Conservation (phyloP, 2,329 filamentous ascomycete species). For the Fusarium paranaense region DNA sequence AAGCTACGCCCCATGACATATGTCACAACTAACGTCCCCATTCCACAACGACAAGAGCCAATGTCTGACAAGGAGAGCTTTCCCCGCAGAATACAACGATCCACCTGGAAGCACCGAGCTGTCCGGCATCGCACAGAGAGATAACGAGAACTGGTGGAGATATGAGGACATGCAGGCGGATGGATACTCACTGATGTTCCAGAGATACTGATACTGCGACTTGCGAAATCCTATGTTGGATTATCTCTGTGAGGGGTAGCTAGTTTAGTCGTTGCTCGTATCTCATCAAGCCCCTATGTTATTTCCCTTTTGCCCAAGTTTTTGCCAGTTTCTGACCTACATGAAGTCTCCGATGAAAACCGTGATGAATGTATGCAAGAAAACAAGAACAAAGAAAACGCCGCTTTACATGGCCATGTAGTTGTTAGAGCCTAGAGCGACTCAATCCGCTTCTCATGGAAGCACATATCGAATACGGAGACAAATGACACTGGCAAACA, state of each 20-base stretch:
- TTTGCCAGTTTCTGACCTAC: background rate
- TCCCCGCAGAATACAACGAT: background rate
- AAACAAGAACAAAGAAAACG: background rate
- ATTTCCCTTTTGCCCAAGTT: background rate
- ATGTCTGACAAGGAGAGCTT: background rate
- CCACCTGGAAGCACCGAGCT: background rate
- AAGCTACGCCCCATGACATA: slow-evolving; percentile 25
- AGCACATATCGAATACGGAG: slow-evolving; percentile 14
- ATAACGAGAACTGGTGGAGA: slow-evolving; percentile 8
- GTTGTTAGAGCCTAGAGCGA: background rate
- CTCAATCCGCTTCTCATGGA: slow-evolving; percentile 2
- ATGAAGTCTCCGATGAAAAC: background rate
- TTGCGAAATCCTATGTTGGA: background rate
- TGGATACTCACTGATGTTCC: background rate
- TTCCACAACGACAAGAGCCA: background rate
- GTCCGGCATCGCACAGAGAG: slow-evolving; percentile 7
- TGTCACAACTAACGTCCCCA: background rate
- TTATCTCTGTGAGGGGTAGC: background rate
- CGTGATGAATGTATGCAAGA: background rate
- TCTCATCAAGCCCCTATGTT: background rate
- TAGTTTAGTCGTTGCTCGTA: background rate
- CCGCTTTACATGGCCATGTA: background rate
- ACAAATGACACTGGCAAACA: slow-evolving; percentile 34
- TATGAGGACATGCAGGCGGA: background rate
- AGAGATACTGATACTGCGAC: background rate